Evolutionary conservation across 2,329 filamentous ascomycete genomes (phyloP), one percentile per base, ranked within the genome.

Genomic region (Sporothrix dimorphospora): DNA sequence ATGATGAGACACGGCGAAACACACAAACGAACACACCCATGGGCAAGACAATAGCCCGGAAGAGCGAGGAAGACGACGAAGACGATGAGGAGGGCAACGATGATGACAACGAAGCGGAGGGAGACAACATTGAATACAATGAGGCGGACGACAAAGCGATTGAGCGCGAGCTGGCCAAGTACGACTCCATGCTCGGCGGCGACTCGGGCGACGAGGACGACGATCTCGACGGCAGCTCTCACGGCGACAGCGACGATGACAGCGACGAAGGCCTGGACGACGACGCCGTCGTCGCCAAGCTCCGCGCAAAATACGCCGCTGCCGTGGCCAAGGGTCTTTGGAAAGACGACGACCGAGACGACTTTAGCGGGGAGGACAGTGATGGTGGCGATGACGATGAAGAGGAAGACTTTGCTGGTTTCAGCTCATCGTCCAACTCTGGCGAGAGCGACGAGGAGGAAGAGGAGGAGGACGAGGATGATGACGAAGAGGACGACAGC

Each of bases 81-180:
- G 69, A 77, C 5, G 73, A 78, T 5, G 79, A 81, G 0, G 78
- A 82, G 61, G 71, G 82, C 72, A 75, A 83, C 68, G 75, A 85
- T 14, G 77, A 77, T 0, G 78, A 78, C 1, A 75, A 76, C 4
- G 77, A 76, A n/a, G 55, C 27, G 14, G 70, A 34, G 30, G 30
- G 79, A 49, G 79, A 82, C 24, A 81, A 81, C 8, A 79, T 61
- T 11, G 59, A 68, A 27, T 72, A 80, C 59, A 79, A 82, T n/a
- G 81, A 81, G 4, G 80, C 34, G 2, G 72, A 73, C 42, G 72
- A 73, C 49, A 70, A 70, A 11, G 74, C 45, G 6, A 70, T 74
- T 34, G 73, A 74, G 67, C 63, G 67, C 12, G 70, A 71, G 45
- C 59, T 75, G 42, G 72, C 72, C 21, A 55, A 69, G 34, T 75